Conservation (phyloP, 2,329 filamentous ascomycete species). For the Neopestalotiopsis sp. region DNA sequence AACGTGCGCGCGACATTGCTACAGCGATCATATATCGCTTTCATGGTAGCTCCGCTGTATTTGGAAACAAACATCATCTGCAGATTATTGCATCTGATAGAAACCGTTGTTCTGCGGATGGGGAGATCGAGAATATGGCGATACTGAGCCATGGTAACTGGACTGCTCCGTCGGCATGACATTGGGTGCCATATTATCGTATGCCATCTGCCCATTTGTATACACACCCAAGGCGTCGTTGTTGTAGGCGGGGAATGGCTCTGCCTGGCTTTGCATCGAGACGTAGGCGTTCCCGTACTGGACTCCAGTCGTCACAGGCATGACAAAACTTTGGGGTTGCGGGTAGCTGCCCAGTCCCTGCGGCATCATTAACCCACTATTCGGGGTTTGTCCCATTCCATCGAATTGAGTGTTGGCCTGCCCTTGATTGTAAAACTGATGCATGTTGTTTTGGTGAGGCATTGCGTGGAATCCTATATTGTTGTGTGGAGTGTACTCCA, state of each 20-base stretch:
- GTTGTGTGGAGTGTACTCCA: conserved; percentile 26
- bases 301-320: conserved; percentile 38
- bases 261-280: conserved; percentile 37
- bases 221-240: conserved; percentile 44
- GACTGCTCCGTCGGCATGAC: conserved; percentile 41
- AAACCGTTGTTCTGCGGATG: conserved; percentile 43
- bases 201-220: conserved; percentile 35
- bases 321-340: conserved; percentile 34
- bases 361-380: conserved; percentile 30
- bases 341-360: conserved; percentile 24
- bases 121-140: conserved; percentile 49
- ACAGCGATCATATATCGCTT: neutral
- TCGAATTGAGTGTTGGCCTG: conserved; percentile 1
- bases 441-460: neutral
- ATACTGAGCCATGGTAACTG: conserved; percentile 47
- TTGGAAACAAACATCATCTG: conserved; percentile 25
- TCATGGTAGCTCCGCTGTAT: neutral
- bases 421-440: conserved; percentile 27
- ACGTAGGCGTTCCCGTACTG: conserved; percentile 38
- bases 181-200: conserved; percentile 38
- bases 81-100: conserved; percentile 29
- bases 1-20: neutral
- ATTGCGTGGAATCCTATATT: conserved; percentile 26
- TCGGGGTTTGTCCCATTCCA: conserved; percentile 23
- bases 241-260: conserved; percentile 43